Percentiles rank a stretch among this genome's conserved stretches.
Conservation (phyloP, 352 stramenopile genomes). For the Phytophthora capsici region DNA sequence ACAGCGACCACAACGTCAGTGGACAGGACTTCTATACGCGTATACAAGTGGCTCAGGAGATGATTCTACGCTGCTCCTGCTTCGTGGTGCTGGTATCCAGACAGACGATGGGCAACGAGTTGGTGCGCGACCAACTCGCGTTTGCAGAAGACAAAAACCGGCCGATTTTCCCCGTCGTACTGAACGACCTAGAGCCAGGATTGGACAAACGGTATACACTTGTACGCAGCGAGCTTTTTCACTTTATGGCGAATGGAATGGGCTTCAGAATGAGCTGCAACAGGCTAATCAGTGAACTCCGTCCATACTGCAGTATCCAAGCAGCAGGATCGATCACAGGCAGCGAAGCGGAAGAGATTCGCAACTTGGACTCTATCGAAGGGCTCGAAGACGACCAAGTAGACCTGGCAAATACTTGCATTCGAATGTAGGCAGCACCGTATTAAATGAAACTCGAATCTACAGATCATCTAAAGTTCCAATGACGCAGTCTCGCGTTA, state of each 20-base stretch:
- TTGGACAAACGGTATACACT: slow-evolving; percentile 78
- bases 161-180: slow-evolving; percentile 74
- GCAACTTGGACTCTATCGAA: slow-evolving; percentile 27
- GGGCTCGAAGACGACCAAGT: slow-evolving; percentile 13
- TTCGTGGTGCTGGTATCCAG: slow-evolving; percentile 75
- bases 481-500: slow-evolving; percentile 1
- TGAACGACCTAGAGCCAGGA: slow-evolving; percentile 65
- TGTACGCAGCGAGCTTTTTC: slow-evolving; percentile 69
- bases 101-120: slow-evolving; percentile 61
- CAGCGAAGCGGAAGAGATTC: slow-evolving; percentile 11
- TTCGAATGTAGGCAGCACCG: slow-evolving; percentile 30
- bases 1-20: slow-evolving; percentile 17
- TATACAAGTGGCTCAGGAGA: slow-evolving; percentile 47
- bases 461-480: background rate
- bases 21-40: slow-evolving; percentile 24
- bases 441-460: background rate
- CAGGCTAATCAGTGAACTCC: slow-evolving; percentile 4
- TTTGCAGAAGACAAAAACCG: slow-evolving; percentile 80
- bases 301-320: background rate
- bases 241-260: slow-evolving; percentile 65
- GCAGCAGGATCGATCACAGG: slow-evolving; percentile 1
- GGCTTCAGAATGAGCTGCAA: slow-evolving; percentile 62
- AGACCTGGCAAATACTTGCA: slow-evolving; percentile 15
- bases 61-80: slow-evolving; percentile 69
- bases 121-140: slow-evolving; percentile 78